phyloP scores from a whole-genome alignment of 768 basidiomycete genomes.

The Kwoniella europaea region DNA sequence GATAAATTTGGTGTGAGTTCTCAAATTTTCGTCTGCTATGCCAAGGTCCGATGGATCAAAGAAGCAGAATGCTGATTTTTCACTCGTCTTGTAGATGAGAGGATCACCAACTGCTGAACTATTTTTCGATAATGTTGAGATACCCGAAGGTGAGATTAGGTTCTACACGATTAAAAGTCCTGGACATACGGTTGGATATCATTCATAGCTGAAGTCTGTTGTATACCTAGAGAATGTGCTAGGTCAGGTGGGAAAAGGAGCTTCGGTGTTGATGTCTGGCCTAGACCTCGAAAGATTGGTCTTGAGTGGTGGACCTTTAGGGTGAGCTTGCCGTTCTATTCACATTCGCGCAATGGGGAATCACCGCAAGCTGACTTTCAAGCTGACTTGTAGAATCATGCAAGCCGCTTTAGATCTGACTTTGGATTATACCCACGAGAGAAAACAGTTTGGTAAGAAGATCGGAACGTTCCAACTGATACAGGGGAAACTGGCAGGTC shows the following conservation, averaged over 20 bases:
- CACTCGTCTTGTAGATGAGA: constrained; percentile 67
- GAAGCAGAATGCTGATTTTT: background rate
- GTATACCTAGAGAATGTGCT: constrained; percentile 74
- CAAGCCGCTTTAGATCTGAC: constrained; percentile 87
- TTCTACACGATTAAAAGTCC: background rate
- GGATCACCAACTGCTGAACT: constrained; percentile 94
- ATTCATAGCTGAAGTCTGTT: constrained; percentile 5
- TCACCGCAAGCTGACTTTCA: background rate
- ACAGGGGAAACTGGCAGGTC: constrained; percentile 71
- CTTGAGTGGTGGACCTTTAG: constrained; percentile 87
- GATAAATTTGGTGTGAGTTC: constrained; percentile 80
- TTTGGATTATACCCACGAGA: constrained; percentile 77
- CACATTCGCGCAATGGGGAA: background rate
- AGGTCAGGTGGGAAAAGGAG: constrained; percentile 78
- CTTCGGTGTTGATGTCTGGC: constrained; percentile 88
- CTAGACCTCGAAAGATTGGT: constrained; percentile 90
- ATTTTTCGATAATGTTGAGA: constrained; percentile 85
- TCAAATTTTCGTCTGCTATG: background rate
- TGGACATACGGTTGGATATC: background rate
- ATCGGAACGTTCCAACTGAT: constrained; percentile 92
- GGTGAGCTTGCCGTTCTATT: constrained; percentile 61
- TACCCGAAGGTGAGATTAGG: constrained; percentile 72
- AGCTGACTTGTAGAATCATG: constrained; percentile 68
- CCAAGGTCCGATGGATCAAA: background rate
- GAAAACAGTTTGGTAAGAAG: constrained; percentile 86